These are phyloP conservation scores for Kockiozyma suomiensis DNA, from an alignment of 805 yeast species.

Conservation along the genomic window DNA sequence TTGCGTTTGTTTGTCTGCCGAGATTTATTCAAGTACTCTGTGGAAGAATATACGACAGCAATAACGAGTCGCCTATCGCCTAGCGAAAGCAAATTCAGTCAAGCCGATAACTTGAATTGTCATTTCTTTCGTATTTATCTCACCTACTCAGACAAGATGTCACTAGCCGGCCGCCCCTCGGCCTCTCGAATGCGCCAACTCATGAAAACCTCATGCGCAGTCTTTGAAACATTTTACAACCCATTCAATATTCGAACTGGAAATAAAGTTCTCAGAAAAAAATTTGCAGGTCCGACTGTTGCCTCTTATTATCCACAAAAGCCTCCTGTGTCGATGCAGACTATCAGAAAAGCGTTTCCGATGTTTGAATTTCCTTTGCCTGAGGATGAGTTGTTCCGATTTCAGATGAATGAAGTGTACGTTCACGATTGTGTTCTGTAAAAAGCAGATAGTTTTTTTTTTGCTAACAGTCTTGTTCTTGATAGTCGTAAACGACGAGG, in stretches of 20 bases:
- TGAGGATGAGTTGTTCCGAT: constrained; percentile 63
- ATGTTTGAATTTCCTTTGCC: constrained; percentile 59
- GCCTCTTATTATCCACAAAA: constrained; percentile 75
- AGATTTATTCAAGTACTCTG: not conserved
- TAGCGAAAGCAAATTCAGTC: too few species aligned
- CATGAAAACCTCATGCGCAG: constrained; percentile 61
- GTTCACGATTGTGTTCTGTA: not conserved
- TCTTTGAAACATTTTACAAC: constrained; percentile 72
- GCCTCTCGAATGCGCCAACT: constrained; percentile 56
- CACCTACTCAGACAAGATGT: too few species aligned
- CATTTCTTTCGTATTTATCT: too few species aligned
- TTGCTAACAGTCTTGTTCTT: not conserved
- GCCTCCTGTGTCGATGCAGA: constrained; percentile 55
- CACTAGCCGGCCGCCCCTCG: constrained; percentile 40
- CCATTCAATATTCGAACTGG: constrained; percentile 72
- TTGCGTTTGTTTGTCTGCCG: not conserved
- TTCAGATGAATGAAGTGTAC: constrained; percentile 54
- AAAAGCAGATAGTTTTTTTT: not conserved
- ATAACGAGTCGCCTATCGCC: too few species aligned
- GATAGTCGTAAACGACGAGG: constrained; percentile 35
- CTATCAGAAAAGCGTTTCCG: constrained; percentile 58
- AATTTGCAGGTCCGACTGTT: constrained; percentile 72
- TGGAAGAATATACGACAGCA: too few species aligned
- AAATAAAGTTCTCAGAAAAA: constrained; percentile 64
- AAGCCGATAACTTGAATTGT: too few species aligned